Conservation (phyloP, 2,329 filamentous ascomycete genomes). For the Gyromitra esculenta region DNA sequence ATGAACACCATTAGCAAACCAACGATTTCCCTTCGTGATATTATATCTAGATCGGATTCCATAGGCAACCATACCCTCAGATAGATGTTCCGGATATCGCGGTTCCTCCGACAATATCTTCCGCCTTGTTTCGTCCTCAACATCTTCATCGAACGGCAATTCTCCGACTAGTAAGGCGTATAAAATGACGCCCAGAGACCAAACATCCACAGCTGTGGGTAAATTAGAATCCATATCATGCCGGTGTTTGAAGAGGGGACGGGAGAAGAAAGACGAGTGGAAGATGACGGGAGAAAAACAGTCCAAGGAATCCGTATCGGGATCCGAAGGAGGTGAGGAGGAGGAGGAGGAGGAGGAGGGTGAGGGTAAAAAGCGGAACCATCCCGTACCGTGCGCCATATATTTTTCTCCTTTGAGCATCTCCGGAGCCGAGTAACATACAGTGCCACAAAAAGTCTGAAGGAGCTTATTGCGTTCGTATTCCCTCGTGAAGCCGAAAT, state of each 20-base stretch:
- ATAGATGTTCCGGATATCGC: constrained; percentile 81
- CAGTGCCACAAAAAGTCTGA: constrained; percentile 96
- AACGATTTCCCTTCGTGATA: constrained; percentile 2
- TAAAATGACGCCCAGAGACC: constrained; percentile 86
- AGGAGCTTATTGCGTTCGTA: constrained; percentile 97
- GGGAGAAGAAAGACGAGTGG: constrained; percentile 11
- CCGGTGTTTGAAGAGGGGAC: constrained; percentile 4
- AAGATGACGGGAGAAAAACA: not conserved
- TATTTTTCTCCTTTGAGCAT: constrained; percentile 99
- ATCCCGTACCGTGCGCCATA: constrained; percentile 61
- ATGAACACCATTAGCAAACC: constrained; percentile 57
- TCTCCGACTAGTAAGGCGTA: constrained; percentile 85
- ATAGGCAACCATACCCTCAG: constrained; percentile 60
- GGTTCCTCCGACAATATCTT: constrained; percentile 88
- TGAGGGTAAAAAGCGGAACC: constrained; percentile 48
- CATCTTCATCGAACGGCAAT: constrained; percentile 94
- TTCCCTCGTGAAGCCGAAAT: constrained; percentile 97
- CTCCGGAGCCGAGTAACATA: constrained; percentile 97
- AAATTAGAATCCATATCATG: constrained; percentile 45
- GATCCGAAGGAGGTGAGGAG: constrained; percentile 1
- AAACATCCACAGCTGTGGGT: constrained; percentile 93
- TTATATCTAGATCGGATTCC: constrained; percentile 5
- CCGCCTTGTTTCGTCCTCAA: constrained; percentile 84
- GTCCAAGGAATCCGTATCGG: constrained; percentile 14
- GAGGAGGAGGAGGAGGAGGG: constrained; percentile 12